Evolutionary conservation across 1,139 yeast genomes (phyloP), one percentile per base, ranked within the genome.

Genomic region (Blastobotrys serpentis): DNA sequence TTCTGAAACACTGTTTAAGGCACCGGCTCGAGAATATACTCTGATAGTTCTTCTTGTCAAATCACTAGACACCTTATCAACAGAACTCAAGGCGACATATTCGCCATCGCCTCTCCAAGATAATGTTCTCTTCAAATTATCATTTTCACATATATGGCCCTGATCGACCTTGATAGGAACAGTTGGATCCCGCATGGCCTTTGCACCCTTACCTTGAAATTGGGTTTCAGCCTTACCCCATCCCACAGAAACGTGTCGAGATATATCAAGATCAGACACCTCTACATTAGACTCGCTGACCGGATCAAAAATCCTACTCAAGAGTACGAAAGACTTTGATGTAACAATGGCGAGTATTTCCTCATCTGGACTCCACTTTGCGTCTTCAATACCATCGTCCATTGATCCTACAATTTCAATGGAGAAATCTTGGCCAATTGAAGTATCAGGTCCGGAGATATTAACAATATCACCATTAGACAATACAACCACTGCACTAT

Each of bases 181-280:
- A 0, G 98, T 94, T n/a, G 98, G 98, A 66, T 94, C 98, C 62
- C 92, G 79, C 57, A 85, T 72, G n/a, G 87, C 90, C 59, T 83
- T 82, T 38, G 88, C 92, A 52, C 98, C 98, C 60, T 79, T 83
- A 44, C 99, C 99, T 66, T 86, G 84, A 66, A 94, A 94, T 68
- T 94, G 99, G 0, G 99, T 94, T 66, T 92, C 98, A 55, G 85
- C 83, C 58, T 86, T 86, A 61, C 99, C 99, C 99, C 99, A 94
- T 16, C 99, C 99, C 33, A 92, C 97, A 17, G 95, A 84, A 29
- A 94, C 97, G 62, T 92, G 96, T 58, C 84, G 84, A 2, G 90
- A 82, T 48, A 81, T 77, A 36, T 79, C 70, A 45, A 89, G 73
- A 64, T 92, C 98, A 13, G 76, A 77, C 1, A 78, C 72, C 45